Evolutionary conservation across 2,329 filamentous ascomycete genomes (phyloP), one percentile per base, ranked within the genome.

Genomic region (Sporothrix curviconia): DNA sequence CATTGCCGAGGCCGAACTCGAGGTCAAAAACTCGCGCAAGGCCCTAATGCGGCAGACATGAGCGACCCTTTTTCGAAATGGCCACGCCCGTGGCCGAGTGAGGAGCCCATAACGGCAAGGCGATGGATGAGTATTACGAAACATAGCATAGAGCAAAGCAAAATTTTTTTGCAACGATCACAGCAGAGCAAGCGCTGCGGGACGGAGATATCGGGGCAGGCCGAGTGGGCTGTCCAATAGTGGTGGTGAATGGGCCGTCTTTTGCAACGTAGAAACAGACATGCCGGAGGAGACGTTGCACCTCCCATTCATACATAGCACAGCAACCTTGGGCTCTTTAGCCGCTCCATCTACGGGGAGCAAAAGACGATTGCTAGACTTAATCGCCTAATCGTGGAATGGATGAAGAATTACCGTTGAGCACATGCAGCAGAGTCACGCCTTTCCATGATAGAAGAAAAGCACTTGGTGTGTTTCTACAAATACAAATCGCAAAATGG

Each of bases 1-100:
- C 63, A 81, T 95, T 59, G 70, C 85, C 4, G 81, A 85, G 28
- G 87, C 90, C 0, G 87, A 89, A 7, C 76, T 96, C 28, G 89
- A 95, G 63, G 78, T 92, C 25, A 80, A 76, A 62, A 70, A 68
- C 2, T 49, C 52, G 11, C 56, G 62, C 6, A 63, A 61, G 50
- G 30, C 2, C 17, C 39, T 8, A 32, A 15, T 14, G 19, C 42
- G 15, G 12, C 39, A 0, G 58, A 57, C 2, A 12, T 51, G 3
- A 9, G 28, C 8, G 59, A 61, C 1, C n/a, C n/a, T 63, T 58
- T 59, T 58, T 22, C 12, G 58, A 53, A 3, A 24, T 43, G 14
- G 9, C 54, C 3, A 46, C n/a, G n/a, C 39, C 47, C 28, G 32
- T 46, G 34, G 52, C 39, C 11, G 17, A 36, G 11, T 50, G 25